Conservation (phyloP, 768 basidiomycete species). For the Suillus americanus region DNA sequence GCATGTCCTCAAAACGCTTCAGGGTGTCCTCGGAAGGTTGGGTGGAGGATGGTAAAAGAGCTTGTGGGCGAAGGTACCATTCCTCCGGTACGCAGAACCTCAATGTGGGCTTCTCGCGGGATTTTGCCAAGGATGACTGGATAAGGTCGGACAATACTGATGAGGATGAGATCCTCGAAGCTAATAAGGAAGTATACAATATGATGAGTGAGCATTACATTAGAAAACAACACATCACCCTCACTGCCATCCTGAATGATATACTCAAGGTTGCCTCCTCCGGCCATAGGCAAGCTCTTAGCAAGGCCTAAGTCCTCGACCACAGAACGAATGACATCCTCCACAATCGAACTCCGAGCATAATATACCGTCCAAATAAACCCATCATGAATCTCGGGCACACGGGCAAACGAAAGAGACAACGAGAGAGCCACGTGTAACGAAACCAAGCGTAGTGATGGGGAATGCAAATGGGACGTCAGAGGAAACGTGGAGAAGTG, state of each 20-base stretch:
- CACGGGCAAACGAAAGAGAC: constrained; percentile 55
- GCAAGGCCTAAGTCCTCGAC: constrained; percentile 67
- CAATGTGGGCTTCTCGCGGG: constrained; percentile 46
- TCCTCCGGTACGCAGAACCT: constrained; percentile 74
- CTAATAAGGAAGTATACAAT: constrained; percentile 32
- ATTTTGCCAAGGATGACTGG: constrained; percentile 40
- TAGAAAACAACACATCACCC: constrained; percentile 40
- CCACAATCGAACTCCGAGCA: constrained; percentile 52
- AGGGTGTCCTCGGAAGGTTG: constrained; percentile 55
- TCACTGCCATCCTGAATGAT: constrained; percentile 54
- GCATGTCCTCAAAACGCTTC: constrained; percentile 42
- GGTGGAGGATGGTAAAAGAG: constrained; percentile 50
- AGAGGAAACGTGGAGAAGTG: constrained; percentile 72
- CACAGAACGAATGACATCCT: constrained; percentile 51
- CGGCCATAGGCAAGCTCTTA: constrained; percentile 64
- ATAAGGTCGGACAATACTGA: constrained; percentile 45
- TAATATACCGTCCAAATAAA: constrained; percentile 68
- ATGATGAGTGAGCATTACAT: constrained; percentile 6
- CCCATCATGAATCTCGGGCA: constrained; percentile 77
- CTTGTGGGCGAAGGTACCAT: constrained; percentile 74
- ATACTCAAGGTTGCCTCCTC: constrained; percentile 71
- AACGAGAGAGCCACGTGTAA: constrained; percentile 60
- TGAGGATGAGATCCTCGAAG: constrained; percentile 43
- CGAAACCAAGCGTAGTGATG: constrained; percentile 70
- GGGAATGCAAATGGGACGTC: constrained; percentile 65